phyloP scores from a whole-genome alignment of 2,329 filamentous ascomycete species.

The Penicillium corylophilum region DNA sequence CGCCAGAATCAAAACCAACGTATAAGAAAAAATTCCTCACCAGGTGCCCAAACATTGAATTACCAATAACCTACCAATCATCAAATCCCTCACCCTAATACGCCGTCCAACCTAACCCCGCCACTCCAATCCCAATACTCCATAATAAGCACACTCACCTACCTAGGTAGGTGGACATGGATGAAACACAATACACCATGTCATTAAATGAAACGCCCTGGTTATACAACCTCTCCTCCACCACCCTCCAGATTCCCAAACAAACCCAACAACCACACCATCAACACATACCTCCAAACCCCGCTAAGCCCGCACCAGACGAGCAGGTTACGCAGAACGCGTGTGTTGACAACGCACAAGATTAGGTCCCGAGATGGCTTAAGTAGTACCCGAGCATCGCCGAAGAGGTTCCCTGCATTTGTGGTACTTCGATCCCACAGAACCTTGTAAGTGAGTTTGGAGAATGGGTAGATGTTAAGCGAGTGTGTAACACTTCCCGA shows the following conservation, averaged over 20 bases:
- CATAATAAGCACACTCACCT: not conserved
- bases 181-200: not conserved
- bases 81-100: not conserved
- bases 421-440: not conserved
- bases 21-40: not conserved
- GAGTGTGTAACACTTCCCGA: not conserved
- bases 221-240: not conserved
- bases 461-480: not conserved
- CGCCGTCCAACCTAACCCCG: not conserved
- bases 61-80: not conserved
- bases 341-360: not conserved
- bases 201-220: not conserved
- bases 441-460: too few species aligned
- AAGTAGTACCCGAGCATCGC: not conserved
- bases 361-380: not conserved
- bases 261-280: not conserved
- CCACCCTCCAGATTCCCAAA: not conserved
- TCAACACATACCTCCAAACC: not conserved
- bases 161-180: too few species aligned
- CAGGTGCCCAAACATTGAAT: not conserved
- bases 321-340: not conserved
- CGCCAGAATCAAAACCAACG: not conserved
- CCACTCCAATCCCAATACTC: too few species aligned
- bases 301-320: not conserved
- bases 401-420: not conserved